phyloP scores from a whole-genome alignment of 2,329 filamentous ascomycete species.

The Alternaria sp. region DNA sequence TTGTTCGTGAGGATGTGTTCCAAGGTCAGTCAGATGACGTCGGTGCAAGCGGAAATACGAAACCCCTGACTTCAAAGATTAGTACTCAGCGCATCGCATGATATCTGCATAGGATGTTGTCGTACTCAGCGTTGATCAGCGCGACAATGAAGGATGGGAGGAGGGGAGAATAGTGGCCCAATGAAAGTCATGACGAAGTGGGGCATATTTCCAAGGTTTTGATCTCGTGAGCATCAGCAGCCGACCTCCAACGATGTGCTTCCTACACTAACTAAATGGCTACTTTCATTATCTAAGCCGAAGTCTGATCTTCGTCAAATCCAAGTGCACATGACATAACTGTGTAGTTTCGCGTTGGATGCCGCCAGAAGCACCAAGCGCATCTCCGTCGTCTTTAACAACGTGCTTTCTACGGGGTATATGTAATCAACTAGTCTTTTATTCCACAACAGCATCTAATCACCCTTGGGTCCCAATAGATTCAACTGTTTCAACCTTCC shows the following conservation, averaged over 20 bases:
- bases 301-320: not conserved
- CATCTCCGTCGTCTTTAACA: not conserved
- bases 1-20: constrained; percentile 6
- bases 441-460: not conserved
- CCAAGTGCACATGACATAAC: not conserved
- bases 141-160: not conserved
- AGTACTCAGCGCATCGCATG: not conserved
- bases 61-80: not conserved
- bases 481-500: constrained; percentile 39
- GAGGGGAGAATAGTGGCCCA: not conserved
- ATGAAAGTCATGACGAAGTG: constrained; percentile 2
- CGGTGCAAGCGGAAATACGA: constrained; percentile 2
- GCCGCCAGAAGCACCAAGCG: not conserved
- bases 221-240: constrained; percentile 12
- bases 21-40: constrained; percentile 13
- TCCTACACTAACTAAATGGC: not conserved
- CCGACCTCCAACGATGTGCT: not conserved
- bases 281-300: rapidly evolving
- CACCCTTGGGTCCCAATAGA: constrained; percentile 13
- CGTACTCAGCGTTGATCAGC: not conserved
- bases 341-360: not conserved
- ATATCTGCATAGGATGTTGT: not conserved
- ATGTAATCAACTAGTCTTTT: not conserved
- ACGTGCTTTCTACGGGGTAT: not conserved
- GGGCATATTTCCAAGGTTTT: constrained; percentile 9